Base-by-base conservation (phyloP, 2,329 filamentous ascomycete genomes). In the Thermoascus crustaceus region DNA sequence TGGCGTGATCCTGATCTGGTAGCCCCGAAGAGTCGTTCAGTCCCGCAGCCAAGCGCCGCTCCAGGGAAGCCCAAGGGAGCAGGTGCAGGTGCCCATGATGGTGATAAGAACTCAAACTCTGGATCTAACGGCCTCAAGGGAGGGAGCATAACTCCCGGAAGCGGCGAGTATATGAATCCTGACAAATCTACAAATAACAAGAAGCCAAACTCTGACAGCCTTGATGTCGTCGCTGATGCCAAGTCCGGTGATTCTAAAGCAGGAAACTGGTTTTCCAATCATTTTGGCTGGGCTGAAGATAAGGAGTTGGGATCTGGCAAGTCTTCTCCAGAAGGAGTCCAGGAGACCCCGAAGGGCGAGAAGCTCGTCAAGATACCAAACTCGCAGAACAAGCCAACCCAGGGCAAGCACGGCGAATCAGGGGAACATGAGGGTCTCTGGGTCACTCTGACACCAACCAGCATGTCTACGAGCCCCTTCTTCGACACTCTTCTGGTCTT, bases 401-500 rank as follows among this genome's bases (percentile, higher is more conserved):
- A 18, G 13, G 16, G 39, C n/a, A 36, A 53, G 34, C 48, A 55
- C 11, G 49, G 52, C 30, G 53, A 64, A 18, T 59, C 57, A 43
- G 63, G 70, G 23, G 67, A 69, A 8, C 80, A 80, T 44, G 80
- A 91, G 49, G 89, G 87, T 2, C 74, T 98, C 4, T 96, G 87
- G 87, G 86, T 98, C n/a, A 94, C 91, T 5, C 77, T 98, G 37
- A 91, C 86, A 1, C 91, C 88, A 1, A 88, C 87, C 0, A 89
- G 78, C 60, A 78, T 81, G 65, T 89, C 86, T 44, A 82, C 83
- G 4, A 93, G 82, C 48, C 88, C 91, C 0, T 94, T 98, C 66
- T 88, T 96, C 48, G 91, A 98, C 56, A 96, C 89, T 0, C 73
- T 98, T 2, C 71, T 96, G n/a, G 87, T 98, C 6, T 70, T 98